phyloP scores from a whole-genome alignment of 23 red algal species.

The Pyropia haitanensis region DNA sequence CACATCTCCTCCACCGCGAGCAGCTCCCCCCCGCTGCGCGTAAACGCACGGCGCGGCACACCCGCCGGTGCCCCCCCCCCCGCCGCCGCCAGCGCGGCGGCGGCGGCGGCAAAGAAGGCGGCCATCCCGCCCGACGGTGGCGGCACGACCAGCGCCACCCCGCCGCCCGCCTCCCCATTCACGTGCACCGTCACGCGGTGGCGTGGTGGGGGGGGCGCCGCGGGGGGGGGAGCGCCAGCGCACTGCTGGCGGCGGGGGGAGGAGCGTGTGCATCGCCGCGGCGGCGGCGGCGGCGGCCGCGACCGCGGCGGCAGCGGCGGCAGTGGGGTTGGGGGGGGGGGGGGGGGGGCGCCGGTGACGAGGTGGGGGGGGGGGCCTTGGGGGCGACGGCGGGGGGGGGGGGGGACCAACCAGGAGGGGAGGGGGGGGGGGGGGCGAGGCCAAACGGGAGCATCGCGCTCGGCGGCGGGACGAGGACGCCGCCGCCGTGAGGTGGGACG shows the following conservation, averaged over 20 bases:
- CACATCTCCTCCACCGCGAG: slow-evolving; percentile 8
- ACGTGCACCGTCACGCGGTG: slow-evolving; percentile 57
- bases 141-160: slow-evolving; percentile 37
- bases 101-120: slow-evolving; percentile 26
- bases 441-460: slow-evolving; percentile 6
- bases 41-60: slow-evolving; percentile 1
- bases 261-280: slow-evolving; percentile 17
- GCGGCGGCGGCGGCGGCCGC: slow-evolving; percentile 9
- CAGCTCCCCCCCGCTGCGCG: slow-evolving; percentile 18
- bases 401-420: slow-evolving; percentile 4
- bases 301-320: slow-evolving; percentile 5
- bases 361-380: not conserved
- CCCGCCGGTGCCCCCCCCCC: not conserved
- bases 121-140: slow-evolving; percentile 12
- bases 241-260: slow-evolving; percentile 6
- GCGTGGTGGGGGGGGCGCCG: slow-evolving; percentile 10
- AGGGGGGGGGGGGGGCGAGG: slow-evolving; percentile 13
- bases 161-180: slow-evolving; percentile 28
- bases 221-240: slow-evolving; percentile 10
- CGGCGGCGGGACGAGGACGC: slow-evolving; percentile 16
- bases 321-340: not conserved
- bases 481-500: slow-evolving; percentile 9
- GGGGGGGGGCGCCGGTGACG: not conserved
- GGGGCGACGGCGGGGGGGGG: not conserved
- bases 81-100: slow-evolving; percentile 12